Percentiles rank a stretch among this genome's conserved stretches.
Conservation (phyloP, 2,329 filamentous ascomycete genomes). For the Geosmithia putterillii region DNA sequence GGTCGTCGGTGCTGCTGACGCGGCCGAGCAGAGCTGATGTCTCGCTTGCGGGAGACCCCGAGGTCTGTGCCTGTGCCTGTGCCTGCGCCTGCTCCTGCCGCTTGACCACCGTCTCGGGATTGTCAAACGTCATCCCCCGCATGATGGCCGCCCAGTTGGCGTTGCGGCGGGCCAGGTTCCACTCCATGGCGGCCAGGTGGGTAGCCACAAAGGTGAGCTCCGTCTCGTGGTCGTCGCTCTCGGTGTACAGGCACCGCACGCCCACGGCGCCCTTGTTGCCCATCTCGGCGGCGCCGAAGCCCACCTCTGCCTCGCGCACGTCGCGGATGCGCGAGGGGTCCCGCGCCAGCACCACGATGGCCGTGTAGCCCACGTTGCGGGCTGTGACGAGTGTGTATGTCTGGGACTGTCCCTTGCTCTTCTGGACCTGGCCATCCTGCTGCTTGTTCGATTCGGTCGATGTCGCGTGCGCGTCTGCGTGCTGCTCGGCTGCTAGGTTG, state of each 20-base stretch:
- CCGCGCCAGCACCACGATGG: conserved; percentile 71
- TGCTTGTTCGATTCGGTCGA: not conserved
- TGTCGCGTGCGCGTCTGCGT: conserved; percentile 11
- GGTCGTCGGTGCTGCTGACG: conserved; percentile 18
- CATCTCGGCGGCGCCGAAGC: conserved; percentile 78
- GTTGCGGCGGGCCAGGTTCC: conserved; percentile 63
- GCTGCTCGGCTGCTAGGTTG: conserved; percentile 47
- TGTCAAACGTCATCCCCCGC: conserved; percentile 63
- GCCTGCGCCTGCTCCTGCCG: conserved; percentile 9
- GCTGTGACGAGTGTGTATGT: conserved; percentile 59
- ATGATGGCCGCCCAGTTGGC: conserved; percentile 82
- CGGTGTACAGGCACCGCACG: conserved; percentile 58
- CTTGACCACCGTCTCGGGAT: conserved; percentile 28
- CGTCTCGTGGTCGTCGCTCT: conserved; percentile 22
- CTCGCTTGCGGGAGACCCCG: too few relatives aligned
- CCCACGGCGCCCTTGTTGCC: conserved; percentile 93
- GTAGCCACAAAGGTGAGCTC: conserved; percentile 78
- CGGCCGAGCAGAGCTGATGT: too few relatives aligned
- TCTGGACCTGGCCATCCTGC: conserved; percentile 3
- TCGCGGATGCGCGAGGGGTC: conserved; percentile 46
- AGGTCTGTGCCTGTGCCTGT: too few relatives aligned
- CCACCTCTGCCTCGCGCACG: conserved; percentile 69
- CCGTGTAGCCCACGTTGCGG: conserved; percentile 80
- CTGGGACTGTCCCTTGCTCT: conserved; percentile 8
- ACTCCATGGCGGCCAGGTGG: conserved; percentile 82